phyloP scores from a whole-genome alignment of 441 rosid genomes.

The Populus trichocarpa region DNA sequence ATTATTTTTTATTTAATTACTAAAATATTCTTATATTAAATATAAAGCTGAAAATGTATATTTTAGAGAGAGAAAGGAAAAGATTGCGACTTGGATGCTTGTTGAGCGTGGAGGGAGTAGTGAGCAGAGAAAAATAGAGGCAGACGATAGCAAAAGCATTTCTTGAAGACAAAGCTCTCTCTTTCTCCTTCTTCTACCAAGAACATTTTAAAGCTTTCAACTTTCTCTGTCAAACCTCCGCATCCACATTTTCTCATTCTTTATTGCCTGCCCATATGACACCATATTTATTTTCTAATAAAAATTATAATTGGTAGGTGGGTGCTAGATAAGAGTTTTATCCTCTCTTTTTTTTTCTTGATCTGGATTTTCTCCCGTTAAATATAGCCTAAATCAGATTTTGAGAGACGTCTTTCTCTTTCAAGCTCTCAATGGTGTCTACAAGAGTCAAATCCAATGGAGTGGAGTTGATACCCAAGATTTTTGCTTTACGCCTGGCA shows the following conservation, averaged over 20 bases:
- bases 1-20: too few relatives aligned
- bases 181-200: constrained; percentile 13
- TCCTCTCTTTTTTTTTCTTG: constrained; percentile 11
- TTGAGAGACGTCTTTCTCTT: too few relatives aligned
- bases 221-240: constrained; percentile 31
- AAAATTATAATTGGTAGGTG: constrained; percentile 47
- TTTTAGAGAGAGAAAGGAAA: background rate
- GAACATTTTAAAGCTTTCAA: constrained; percentile 24
- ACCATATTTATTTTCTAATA: constrained; percentile 15
- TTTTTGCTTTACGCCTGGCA: too few relatives aligned
- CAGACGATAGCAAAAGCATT: constrained; percentile 18
- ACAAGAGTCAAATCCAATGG: too few relatives aligned
- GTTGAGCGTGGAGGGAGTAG: constrained; percentile 12
- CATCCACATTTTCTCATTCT: constrained; percentile 24
- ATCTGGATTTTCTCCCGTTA: too few relatives aligned
- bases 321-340: constrained; percentile 39
- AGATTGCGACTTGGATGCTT: constrained; percentile 21
- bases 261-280: constrained; percentile 34
- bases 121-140: background rate
- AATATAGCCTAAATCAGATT: too few relatives aligned
- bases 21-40: too few relatives aligned
- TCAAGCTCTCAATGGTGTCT: too few relatives aligned
- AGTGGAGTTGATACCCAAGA: too few relatives aligned
- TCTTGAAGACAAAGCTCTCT: constrained; percentile 28
- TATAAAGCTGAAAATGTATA: background rate